Evolutionary conservation across 169 alveolate genomes (phyloP), one percentile per base, ranked within the genome.

Genomic region (Plasmodium fragile): DNA sequence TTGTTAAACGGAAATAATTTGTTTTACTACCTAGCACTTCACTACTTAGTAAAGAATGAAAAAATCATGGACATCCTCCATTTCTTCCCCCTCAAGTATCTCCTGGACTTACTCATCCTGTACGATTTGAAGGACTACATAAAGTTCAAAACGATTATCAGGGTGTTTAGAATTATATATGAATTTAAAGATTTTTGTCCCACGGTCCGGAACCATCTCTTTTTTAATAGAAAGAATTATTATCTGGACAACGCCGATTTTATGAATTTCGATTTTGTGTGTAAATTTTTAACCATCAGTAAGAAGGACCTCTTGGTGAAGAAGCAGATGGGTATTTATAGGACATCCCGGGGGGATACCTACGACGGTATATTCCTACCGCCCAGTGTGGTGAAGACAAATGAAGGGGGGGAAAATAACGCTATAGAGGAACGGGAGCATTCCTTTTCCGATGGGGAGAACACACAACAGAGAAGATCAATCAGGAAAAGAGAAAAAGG

Each of bases 131-230:
- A 73, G 10, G 93, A 85, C 79, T 85, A 85, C 28, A 85, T 85
- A 18, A 85, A 85, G 41, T 85, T 85, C 79, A 85, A 85, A 85
- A 55, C 80, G 16, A 69, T 85, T 8, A 77, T 77, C 8, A 43
- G 93, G 16, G 85, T 85, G 2, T 85, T 85, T 55, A 49, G 93
- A 85, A 85, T 85, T 69, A 85, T 85, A 34, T 85, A 85, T 69
- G 93, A 85, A 30, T 85, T 85, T 85, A 82, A 85, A 75, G 93
- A 85, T 49, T 85, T 85, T 36, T 85, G 87, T 1, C 85, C 93
- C 22, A 85, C 80, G 8, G 34, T 85, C 28, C 39, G 4, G 30
- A 59, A 85, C 34, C 52, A 49, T 11, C 77, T 73, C 6, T 85
- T 85, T 75, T 75, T 85, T 53, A 85, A 85, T 75, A 55, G 69